Percentiles rank a stretch among this genome's conserved stretches.
Conservation (phyloP, 495 filamentous ascomycete species). For the Talaromyces ruber region DNA sequence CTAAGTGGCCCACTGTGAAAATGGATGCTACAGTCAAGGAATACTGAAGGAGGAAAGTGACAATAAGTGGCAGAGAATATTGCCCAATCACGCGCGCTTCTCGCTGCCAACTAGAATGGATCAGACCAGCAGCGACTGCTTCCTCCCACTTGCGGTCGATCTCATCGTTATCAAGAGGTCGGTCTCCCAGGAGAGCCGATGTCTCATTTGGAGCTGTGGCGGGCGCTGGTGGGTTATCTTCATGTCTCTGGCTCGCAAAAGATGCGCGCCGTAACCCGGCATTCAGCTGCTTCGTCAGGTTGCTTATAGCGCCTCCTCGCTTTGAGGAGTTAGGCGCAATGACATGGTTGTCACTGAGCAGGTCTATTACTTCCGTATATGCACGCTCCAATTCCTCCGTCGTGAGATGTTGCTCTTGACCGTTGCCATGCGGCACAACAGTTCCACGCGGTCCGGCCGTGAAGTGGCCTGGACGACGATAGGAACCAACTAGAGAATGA, state of each 20-base stretch:
- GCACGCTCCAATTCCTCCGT: conserved; percentile 54
- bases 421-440: conserved; percentile 29
- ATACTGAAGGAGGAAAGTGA: conserved; percentile 70
- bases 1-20: conserved; percentile 59
- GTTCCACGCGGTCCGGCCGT: conserved; percentile 49
- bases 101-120: conserved; percentile 77
- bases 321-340: conserved; percentile 55
- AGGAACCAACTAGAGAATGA: conserved; percentile 58
- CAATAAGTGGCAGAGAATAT: conserved; percentile 57
- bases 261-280: conserved; percentile 14
- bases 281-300: conserved; percentile 21
- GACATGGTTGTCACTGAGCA: conserved; percentile 71
- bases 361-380: conserved; percentile 62
- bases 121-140: conserved; percentile 60
- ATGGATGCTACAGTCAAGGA: conserved; percentile 63
- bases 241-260: conserved; percentile 13
- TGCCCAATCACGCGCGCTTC: conserved; percentile 61
- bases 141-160: conserved; percentile 66
- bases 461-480: conserved; percentile 58
- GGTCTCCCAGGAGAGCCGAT: conserved; percentile 39
- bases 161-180: conserved; percentile 26
- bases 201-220: conserved; percentile 30
- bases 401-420: conserved; percentile 43
- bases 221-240: conserved; percentile 4
- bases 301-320: conserved; percentile 10